phyloP scores from a whole-genome alignment of 306 rosid species.

The Malus sieversii region DNA sequence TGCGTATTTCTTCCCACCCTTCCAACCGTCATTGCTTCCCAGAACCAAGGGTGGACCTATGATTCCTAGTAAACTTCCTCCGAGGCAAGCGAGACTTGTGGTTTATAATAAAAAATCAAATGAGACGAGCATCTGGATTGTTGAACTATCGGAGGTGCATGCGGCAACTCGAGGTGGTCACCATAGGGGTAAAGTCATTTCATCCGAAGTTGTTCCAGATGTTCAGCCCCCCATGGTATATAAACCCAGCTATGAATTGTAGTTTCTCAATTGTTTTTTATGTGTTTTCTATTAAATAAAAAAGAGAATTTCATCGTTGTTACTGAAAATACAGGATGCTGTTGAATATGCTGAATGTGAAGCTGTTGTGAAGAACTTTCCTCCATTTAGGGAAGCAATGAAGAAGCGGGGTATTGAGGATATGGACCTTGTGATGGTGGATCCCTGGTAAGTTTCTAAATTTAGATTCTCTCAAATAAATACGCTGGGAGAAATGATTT shows the following conservation, averaged over 20 bases:
- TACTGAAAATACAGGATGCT: conserved; percentile 47
- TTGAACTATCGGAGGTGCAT: conserved; percentile 61
- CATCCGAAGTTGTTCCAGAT: conserved; percentile 58
- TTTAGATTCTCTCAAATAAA: not conserved
- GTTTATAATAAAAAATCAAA: conserved; percentile 69
- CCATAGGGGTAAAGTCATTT: conserved; percentile 69
- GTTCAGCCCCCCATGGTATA: conserved; percentile 84
- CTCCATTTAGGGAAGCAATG: conserved; percentile 72
- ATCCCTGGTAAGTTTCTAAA: conserved; percentile 53
- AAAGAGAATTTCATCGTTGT: not conserved
- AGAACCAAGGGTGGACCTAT: conserved; percentile 69
- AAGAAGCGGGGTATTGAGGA: conserved; percentile 84
- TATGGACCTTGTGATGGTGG: conserved; percentile 86
- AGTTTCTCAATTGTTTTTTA: not conserved
- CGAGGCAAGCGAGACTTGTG: conserved; percentile 65
- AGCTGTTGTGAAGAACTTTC: conserved; percentile 66
- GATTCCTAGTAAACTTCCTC: conserved; percentile 71
- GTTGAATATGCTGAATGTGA: conserved; percentile 84
- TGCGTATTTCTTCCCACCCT: conserved; percentile 86
- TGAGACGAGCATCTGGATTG: conserved; percentile 74
- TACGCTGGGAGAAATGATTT: not conserved
- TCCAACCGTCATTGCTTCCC: conserved; percentile 76
- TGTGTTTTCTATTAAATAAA: not conserved
- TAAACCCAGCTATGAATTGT: not conserved
- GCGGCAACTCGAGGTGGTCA: conserved; percentile 86